Evolutionary conservation across 352 stramenopile species (phyloP), one percentile per base, ranked within the genome.

Genomic region (Globisporangium ultimum): DNA sequence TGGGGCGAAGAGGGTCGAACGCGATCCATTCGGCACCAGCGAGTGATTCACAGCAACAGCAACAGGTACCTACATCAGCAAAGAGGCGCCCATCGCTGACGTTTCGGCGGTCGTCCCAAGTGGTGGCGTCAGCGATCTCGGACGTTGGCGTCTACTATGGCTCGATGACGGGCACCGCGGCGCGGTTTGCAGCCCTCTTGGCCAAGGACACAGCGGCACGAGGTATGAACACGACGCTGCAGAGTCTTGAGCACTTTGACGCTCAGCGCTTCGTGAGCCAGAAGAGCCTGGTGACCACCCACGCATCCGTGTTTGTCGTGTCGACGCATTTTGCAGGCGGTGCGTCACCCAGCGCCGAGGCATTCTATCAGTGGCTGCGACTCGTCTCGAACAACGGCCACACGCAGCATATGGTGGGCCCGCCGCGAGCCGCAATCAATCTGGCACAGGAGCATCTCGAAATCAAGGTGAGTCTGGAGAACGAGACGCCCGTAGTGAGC

Each of bases 261-360:
- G 55, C 59, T 0, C 43, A 61, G 0, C 34, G 28, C 14, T 75
- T 77, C 22, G n/a, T 57, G 3, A 24, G 17, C 18, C 68, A 74
- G 11, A 74, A 84, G 14, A 63, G 41, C n/a, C 63, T 65, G 59
- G 49, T 14, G 20, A 22, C 36, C 28, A 54, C 60, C 41, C 63
- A 58, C 40, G 58, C 79, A 24, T 88, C 80, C 13, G 72, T 98
- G 18, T 98, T 98, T 58, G 66, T 98, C n/a, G 80, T 98, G 34
- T 84, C 97, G 2, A 99, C 96, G 0, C 98, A 98, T 63, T 94
- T 96, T 43, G 94, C 97, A 55, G 96, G 97, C 9, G 94, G 98
- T 58, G 81, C 96, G 15, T 96, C 96, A 8, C 95, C 98, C 58
- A 98, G 97, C 68, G 89, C 95, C 6, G 76, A 83, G 43, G 61